These are phyloP conservation scores for Rutstroemia sp. DNA, from an alignment of 2,329 filamentous ascomycete genomes.

Conservation along the genomic window DNA sequence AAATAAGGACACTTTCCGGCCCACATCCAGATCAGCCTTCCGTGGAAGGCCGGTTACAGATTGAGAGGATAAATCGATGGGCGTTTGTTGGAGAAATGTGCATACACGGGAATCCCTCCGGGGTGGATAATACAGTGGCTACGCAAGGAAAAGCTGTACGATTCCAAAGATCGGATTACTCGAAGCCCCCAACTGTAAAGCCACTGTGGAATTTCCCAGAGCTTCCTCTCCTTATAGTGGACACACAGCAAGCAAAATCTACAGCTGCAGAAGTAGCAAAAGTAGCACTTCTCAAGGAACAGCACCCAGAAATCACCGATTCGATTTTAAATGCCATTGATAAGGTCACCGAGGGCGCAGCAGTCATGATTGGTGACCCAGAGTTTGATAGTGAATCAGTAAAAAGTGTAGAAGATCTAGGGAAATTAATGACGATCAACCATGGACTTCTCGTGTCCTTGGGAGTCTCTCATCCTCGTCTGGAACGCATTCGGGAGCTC, in stretches of 20 bases:
- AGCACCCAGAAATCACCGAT: conserved; percentile 70
- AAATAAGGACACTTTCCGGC: conserved; percentile 80
- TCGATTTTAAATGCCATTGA: conserved; percentile 83
- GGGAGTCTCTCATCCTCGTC: conserved; percentile 86
- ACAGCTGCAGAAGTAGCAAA: conserved; percentile 82
- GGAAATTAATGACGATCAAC: conserved; percentile 87
- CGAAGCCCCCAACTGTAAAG: conserved; percentile 66
- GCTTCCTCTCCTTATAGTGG: conserved; percentile 79
- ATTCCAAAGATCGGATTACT: conserved; percentile 74
- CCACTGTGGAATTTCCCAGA: conserved; percentile 85
- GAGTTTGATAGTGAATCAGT: conserved; percentile 60
- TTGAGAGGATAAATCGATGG: conserved; percentile 96
- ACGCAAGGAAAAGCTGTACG: conserved; percentile 91
- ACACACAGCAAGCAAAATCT: conserved; percentile 82
- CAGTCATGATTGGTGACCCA: conserved; percentile 47
- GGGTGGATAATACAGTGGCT: conserved; percentile 93
- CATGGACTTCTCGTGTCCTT: conserved; percentile 87
- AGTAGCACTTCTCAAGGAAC: conserved; percentile 63
- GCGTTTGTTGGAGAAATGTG: conserved; percentile 96
- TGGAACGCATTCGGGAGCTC: conserved; percentile 86
- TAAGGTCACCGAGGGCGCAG: conserved; percentile 52
- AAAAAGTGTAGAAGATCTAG: conserved; percentile 62
- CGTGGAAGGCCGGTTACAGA: conserved; percentile 79
- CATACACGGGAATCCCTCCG: conserved; percentile 94
- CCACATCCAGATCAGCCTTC: conserved; percentile 87